Evolutionary conservation across 257 asterid genomes (phyloP), one percentile per base, ranked within the genome.

Genomic region (Pogostemon cablin): DNA sequence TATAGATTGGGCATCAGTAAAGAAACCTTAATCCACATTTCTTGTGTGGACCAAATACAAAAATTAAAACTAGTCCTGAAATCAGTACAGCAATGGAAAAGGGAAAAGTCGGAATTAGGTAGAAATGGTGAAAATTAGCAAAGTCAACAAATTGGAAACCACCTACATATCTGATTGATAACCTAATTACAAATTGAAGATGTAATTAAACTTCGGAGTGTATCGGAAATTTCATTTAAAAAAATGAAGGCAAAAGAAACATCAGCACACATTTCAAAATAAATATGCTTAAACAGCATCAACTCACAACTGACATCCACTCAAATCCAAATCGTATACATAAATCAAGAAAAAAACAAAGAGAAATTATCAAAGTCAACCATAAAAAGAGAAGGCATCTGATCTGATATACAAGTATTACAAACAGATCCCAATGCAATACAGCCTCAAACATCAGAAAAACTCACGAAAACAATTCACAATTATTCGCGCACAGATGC

Each of bases 341-440:
- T 15, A 47, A 50, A 65, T 52, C 17, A 49, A 9, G 6, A 35
- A 39, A 39, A 47, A 5, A 47, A 43, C 52, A 15, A 5, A 60
- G 9, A 35, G 60, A 73, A 60, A 62, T 37, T 73, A 59, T 41
- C 44, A 49, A 12, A 12, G 15, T 35, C 4, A 68, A 42, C 65
- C 32, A 32, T 25, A 75, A 8, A 52, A 63, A 9, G 42, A 60
- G 60, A 46, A 25, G 32, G 32, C 32, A 25, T 52, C 17, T 64
- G 82, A 80, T 72, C 81, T 68, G 57, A 58, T 58, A 5, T 7
- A 42, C 43, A 52, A 61, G 44, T 74, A 66, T 62, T 25, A 5
- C 8, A 39, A n/a, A 65, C 17, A 59, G 53, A 69, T 34, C 69
- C 20, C 0, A 63, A 63, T 42, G 67, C 70, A 35, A 56, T 34